These are phyloP conservation scores for Colletotrichum acutatum DNA, from an alignment of 2,329 filamentous ascomycete species.

Conservation along the genomic window DNA sequence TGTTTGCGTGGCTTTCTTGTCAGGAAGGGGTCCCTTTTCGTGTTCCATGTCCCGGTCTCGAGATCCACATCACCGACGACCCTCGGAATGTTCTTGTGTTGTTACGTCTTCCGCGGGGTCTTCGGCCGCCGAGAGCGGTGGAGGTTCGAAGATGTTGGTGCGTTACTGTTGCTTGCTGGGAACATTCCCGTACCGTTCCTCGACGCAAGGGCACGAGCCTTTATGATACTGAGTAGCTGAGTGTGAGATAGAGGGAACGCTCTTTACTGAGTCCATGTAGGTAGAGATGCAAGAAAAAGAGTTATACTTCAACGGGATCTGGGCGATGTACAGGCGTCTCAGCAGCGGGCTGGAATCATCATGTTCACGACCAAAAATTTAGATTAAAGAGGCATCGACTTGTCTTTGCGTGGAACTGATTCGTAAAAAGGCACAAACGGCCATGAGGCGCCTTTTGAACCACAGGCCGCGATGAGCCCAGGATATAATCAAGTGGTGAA, in stretches of 20 bases:
- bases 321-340: background rate
- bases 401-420: background rate
- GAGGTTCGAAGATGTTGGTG: background rate
- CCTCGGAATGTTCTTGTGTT: too few relatives aligned
- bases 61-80: too few relatives aligned
- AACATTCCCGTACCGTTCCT: background rate
- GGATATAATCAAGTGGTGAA: background rate
- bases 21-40: too few relatives aligned
- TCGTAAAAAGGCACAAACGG: background rate
- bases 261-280: too few relatives aligned
- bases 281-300: rapidly evolving
- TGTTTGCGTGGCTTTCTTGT: background rate
- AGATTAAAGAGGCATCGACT: background rate
- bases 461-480: background rate
- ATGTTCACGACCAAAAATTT: background rate
- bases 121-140: too few relatives aligned
- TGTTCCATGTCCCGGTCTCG: too few relatives aligned
- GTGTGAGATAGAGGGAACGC: rapidly evolving
- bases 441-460: background rate
- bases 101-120: too few relatives aligned
- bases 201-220: background rate
- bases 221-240: background rate
- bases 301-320: too few relatives aligned
- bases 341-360: background rate
- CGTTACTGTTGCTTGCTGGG: background rate